phyloP scores from a whole-genome alignment of 495 filamentous ascomycete species.

The Emericellopsis terricola region DNA sequence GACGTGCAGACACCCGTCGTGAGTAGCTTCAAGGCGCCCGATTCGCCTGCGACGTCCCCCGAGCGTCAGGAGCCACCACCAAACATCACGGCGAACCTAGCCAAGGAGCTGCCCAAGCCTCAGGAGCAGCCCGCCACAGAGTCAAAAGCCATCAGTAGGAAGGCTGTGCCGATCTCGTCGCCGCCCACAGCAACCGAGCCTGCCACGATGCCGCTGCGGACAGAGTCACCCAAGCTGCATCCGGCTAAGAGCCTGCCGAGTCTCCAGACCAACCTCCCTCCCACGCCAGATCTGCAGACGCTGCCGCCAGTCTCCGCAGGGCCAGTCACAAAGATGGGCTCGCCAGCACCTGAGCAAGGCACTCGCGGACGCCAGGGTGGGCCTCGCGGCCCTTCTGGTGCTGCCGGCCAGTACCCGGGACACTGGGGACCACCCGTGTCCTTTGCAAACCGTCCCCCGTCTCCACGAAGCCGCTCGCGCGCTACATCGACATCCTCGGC shows the following conservation, averaged over 20 bases:
- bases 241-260: neutral
- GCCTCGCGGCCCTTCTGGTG: too few species aligned
- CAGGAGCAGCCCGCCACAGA: too few species aligned
- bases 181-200: too few species aligned
- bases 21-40: conserved; percentile 10
- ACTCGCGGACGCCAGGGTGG: neutral
- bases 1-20: neutral
- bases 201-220: neutral
- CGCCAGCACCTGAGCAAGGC: neutral
- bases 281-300: neutral
- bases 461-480: neutral
- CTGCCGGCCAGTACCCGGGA: too few species aligned
- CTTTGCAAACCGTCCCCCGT: neutral
- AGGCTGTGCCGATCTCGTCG: too few species aligned
- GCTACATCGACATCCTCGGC: neutral
- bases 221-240: neutral
- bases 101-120: too few species aligned
- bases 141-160: too few species aligned
- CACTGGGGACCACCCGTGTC: too few species aligned
- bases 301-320: neutral
- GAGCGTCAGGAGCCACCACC: conserved; percentile 2
- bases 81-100: too few species aligned
- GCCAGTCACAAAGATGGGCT: neutral
- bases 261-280: neutral
- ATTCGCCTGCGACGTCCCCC: conserved; percentile 14